Percentiles rank a stretch among this genome's conserved stretches.
Evolutionary conservation across 2,329 filamentous ascomycete species (phyloP).

Genomic region (Ophidiomyces ophidiicola): DNA sequence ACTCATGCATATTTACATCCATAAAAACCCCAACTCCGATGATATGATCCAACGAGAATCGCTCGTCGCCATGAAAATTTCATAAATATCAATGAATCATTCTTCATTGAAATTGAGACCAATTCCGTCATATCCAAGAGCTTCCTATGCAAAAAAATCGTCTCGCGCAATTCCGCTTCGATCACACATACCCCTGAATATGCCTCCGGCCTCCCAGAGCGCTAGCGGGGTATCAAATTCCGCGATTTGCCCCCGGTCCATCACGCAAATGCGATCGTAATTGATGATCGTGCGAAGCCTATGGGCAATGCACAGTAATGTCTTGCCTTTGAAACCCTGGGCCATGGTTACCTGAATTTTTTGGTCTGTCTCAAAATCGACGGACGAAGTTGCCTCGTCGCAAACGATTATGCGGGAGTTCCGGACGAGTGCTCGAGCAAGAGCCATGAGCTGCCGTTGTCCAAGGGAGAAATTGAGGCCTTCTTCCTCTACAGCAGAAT

Average conservation of each 20-base stretch:
- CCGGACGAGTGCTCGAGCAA: slow-evolving; percentile 80
- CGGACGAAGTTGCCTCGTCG: slow-evolving; percentile 85
- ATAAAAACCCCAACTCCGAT: too few species aligned
- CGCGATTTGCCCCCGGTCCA: slow-evolving; percentile 79
- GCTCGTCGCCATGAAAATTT: too few species aligned
- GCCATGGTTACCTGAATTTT: slow-evolving; percentile 89
- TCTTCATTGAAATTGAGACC: too few species aligned
- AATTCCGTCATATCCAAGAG: not conserved
- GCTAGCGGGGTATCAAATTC: slow-evolving; percentile 68
- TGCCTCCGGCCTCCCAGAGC: slow-evolving; percentile 61
- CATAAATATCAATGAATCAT: too few species aligned
- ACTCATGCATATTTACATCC: too few species aligned
- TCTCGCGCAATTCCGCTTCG: slow-evolving; percentile 57
- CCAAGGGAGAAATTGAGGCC: slow-evolving; percentile 92
- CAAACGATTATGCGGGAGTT: slow-evolving; percentile 86
- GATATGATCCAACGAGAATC: too few species aligned
- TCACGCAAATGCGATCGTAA: slow-evolving; percentile 92
- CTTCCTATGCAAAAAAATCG: slow-evolving; percentile 23
- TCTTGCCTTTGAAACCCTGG: slow-evolving; percentile 71
- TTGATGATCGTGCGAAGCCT: slow-evolving; percentile 81
- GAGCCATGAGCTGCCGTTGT: slow-evolving; percentile 87
- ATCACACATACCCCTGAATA: slow-evolving; percentile 85
- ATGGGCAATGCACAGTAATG: slow-evolving; percentile 84
- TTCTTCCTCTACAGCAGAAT: slow-evolving; percentile 79
- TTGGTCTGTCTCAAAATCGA: slow-evolving; percentile 93